Percentiles rank a stretch among this genome's conserved stretches.
Evolutionary conservation across 306 rosid genomes (phyloP).

Genomic region (Cucurbita maxima): DNA sequence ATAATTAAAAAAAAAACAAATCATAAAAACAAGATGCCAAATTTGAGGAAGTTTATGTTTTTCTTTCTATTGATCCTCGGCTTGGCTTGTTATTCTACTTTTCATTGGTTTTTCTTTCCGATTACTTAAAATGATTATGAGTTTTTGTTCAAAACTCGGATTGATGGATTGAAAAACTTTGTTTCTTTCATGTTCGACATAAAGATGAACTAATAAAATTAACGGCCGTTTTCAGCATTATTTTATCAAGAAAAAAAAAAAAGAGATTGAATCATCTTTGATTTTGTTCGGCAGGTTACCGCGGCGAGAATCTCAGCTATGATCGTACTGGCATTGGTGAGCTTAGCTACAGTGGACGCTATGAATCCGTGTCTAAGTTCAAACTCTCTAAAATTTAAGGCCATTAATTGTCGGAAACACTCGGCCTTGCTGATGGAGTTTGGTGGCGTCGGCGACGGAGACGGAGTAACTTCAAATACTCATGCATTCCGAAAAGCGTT

Average conservation of each 20-base stretch:
- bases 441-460: conserved; percentile 94
- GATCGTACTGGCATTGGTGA: background rate
- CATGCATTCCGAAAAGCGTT: conserved; percentile 50
- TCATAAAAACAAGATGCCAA: too few species aligned
- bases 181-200: background rate
- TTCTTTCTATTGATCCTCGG: too few species aligned
- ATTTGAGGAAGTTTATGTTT: too few species aligned
- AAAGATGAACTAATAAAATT: background rate
- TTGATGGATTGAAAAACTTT: background rate
- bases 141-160: background rate
- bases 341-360: background rate
- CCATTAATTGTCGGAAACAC: conserved; percentile 47
- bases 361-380: background rate
- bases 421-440: conserved; percentile 47
- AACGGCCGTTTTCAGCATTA: background rate
- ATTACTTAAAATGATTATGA: background rate
- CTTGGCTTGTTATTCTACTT: background rate
- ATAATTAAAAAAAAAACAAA: too few species aligned
- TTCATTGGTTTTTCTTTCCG: background rate
- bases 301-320: background rate
- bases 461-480: conserved; percentile 61
- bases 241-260: background rate
- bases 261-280: background rate
- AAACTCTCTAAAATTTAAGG: conserved; percentile 9
- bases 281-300: background rate